Evolutionary conservation across 2,329 filamentous ascomycete genomes (phyloP).

Genomic region (Cytospora piceicola): DNA sequence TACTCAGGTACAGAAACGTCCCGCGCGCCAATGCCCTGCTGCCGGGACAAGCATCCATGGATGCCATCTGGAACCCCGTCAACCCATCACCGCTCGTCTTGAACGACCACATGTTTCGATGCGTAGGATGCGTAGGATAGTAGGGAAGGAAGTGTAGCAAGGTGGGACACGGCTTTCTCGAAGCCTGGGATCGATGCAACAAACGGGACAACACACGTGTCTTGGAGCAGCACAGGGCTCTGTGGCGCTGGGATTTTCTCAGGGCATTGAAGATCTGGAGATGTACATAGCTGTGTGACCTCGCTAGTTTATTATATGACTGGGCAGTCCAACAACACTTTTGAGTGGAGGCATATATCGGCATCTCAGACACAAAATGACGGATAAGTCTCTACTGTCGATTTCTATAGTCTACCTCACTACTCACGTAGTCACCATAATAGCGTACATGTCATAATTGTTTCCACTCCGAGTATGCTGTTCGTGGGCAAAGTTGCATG

Average conservation of each 20-base stretch:
- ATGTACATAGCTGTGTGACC: slow-evolving; percentile 1
- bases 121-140: no score
- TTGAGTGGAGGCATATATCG: neutral
- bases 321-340: slow-evolving; percentile 3
- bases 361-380: slow-evolving; percentile 1
- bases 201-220: neutral
- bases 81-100: neutral
- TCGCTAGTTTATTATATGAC: neutral
- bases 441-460: no score
- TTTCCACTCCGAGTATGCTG: neutral
- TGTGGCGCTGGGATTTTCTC: neutral
- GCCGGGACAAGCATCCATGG: neutral
- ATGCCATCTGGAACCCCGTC: neutral
- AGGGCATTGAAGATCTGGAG: neutral
- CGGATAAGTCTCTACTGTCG: neutral
- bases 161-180: neutral
- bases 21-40: neutral
- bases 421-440: no score
- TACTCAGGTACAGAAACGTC: neutral
- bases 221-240: neutral
- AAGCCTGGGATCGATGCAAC: neutral
- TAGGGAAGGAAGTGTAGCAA: neutral
- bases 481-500: neutral
- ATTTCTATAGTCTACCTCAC: no score
- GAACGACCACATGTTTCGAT: neutral